Evolutionary conservation across 116 monocot species (phyloP), one percentile per base, ranked within the genome.

Genomic region (Phalaenopsis hybrid): DNA sequence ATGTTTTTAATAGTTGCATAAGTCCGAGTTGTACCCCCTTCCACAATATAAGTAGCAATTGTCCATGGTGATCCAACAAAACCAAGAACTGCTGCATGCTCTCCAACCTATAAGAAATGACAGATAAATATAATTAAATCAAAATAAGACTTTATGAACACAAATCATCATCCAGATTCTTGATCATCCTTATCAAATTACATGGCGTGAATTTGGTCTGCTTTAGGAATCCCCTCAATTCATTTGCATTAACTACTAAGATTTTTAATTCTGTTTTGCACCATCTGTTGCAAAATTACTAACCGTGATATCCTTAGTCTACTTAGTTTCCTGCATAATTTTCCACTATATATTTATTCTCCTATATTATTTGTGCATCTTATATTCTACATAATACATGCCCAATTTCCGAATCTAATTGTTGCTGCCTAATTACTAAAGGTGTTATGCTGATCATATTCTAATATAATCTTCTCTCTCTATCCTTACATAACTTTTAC

Each of bases 11-110:
- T 93, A n/a, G 76, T 92, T 25, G 87, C 88, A 78, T 94, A 97
- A 61, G 97, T 91, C 15, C 86, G 88, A 28, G 94, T 97, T 57
- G 91, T 90, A 65, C 97, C 94, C n/a, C 97, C 97, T 89, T 97
- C 97, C 55, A 94, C 89, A 72, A 97, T 90, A 84, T 97, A 97
- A 57, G 97, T 97, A 34, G 94, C 97, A 82, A 97, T 88, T 79
- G 97, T 97, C 94, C 97, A 97, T 74, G 97, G 97, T n/a, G 94
- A 92, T 4, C 97, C 97, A 75, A 94, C 94, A 91, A 97, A 97
- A 72, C 94, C 97, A 17, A 97, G 83, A 23, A 97, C 81, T 63
- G 97, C 92, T 75, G 93, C 91, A 63, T 84, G 80, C 20, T 90
- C 91, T 13, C 86, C 91, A 81, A 96, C 92, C 96, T 96, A 81